Evolutionary conservation across 352 stramenopile species (phyloP).

Genomic region (Phytopythium kandeliae): DNA sequence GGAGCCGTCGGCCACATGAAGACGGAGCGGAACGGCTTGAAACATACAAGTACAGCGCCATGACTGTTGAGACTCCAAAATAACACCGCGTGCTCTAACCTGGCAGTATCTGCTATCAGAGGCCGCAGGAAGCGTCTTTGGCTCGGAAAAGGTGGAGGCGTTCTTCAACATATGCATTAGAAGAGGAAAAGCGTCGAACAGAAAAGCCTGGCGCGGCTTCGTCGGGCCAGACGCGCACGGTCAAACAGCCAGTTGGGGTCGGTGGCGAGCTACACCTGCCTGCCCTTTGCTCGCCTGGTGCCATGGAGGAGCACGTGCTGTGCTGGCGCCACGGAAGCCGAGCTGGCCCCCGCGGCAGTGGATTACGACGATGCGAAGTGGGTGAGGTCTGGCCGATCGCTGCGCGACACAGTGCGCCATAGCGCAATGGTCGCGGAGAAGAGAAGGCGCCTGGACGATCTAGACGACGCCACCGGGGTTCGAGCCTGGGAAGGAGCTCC

Average conservation of each 20-base stretch:
- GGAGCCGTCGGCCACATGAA: neutral
- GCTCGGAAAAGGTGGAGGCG: neutral
- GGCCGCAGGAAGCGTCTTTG: neutral
- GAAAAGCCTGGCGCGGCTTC: neutral
- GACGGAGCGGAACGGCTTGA: too few relatives aligned
- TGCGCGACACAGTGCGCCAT: neutral
- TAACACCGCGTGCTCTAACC: too few relatives aligned
- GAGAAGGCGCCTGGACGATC: neutral
- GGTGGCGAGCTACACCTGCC: too few relatives aligned
- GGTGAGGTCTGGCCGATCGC: neutral
- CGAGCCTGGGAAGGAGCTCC: neutral
- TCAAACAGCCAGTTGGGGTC: neutral
- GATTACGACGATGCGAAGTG: too few relatives aligned
- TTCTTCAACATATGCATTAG: neutral
- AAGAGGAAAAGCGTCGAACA: neutral
- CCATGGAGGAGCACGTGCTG: too few relatives aligned
- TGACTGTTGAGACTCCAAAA: too few relatives aligned
- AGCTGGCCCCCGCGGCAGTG: neutral
- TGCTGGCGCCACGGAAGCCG: neutral
- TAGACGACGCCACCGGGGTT: neutral
- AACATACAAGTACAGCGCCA: too few relatives aligned
- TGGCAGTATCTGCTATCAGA: neutral
- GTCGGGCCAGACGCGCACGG: neutral
- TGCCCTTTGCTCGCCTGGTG: too few relatives aligned
- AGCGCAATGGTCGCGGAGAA: conserved; percentile 3